These are phyloP conservation scores for Diplotaxis tenuifolia DNA, from an alignment of 345 rosid genomes.

Conservation along the genomic window DNA sequence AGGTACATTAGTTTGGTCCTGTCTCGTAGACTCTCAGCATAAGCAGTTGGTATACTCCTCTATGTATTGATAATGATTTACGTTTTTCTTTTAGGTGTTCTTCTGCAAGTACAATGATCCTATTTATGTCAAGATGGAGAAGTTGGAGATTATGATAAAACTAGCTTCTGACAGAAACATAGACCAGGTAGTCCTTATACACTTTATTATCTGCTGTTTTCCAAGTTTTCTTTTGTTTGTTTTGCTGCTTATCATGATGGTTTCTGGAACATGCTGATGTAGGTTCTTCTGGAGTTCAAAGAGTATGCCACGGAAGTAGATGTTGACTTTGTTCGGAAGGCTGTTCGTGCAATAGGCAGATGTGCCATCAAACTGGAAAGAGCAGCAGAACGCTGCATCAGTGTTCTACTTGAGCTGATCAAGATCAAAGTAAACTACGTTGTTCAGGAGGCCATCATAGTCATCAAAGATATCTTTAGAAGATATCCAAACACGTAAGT, in stretches of 20 bases:
- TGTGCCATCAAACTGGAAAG: slow-evolving; percentile 97
- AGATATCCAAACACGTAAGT: slow-evolving; percentile 95
- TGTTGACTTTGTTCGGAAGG: slow-evolving; percentile 93
- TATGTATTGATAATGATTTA: neutral
- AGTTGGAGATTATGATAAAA: slow-evolving; percentile 95
- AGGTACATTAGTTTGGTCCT: slow-evolving; percentile 56
- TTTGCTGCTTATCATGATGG: slow-evolving; percentile 16
- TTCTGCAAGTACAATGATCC: slow-evolving; percentile 99
- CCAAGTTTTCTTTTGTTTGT: neutral
- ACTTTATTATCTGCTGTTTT: neutral
- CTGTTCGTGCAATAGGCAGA: slow-evolving; percentile 94
- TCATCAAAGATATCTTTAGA: slow-evolving; percentile 94
- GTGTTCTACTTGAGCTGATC: slow-evolving; percentile 94
- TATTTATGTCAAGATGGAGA: slow-evolving; percentile 98
- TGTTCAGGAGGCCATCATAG: slow-evolving; percentile 98
- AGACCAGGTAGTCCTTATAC: slow-evolving; percentile 63
- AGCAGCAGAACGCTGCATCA: slow-evolving; percentile 95
- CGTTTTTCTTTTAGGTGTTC: slow-evolving; percentile 60
- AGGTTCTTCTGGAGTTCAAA: slow-evolving; percentile 95
- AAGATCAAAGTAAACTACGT: slow-evolving; percentile 97
- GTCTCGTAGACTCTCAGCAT: neutral
- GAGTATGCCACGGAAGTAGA: slow-evolving; percentile 99
- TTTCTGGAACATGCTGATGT: slow-evolving; percentile 31
- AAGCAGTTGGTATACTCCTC: slow-evolving; percentile 9
- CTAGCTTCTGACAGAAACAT: slow-evolving; percentile 95